Evolutionary conservation across 352 stramenopile genomes (phyloP), one percentile per base, ranked within the genome.

Genomic region (Sclerospora graminicola): DNA sequence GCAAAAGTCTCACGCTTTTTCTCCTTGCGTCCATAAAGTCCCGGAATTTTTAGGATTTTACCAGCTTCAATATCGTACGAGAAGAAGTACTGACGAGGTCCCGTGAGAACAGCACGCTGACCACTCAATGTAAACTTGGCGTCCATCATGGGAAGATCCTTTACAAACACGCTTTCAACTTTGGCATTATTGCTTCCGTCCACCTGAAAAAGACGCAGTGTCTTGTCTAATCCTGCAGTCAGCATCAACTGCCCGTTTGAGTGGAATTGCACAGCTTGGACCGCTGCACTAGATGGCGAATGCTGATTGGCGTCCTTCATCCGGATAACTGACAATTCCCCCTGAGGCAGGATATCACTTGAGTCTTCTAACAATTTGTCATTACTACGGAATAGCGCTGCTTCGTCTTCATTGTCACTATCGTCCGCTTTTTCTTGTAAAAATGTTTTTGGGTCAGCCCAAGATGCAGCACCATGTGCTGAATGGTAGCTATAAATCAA

Each of bases 81-180:
- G 62, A 98, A 98, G 56, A 97, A 98, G 63, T 96, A 98, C 29
- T 89, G 75, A 28, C 95, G 87, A 19, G 94, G 80, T 15, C 96
- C 95, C 3, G 78, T 85, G 5, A 98, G 54, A 14, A 99, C 68
- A 10, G 96, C 83, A 49, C 91, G 70, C 19, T 67, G 76, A 27
- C 87, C 84, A 10, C 63, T 57, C 8, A 73, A 37, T 13, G 84
- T 82, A 54, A 95, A 97, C 62, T 82, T 77, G 13, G 88, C 86
- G 41, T 80, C 71, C 8, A 63, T 48, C 8, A 97, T 94, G 2
- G 91, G 89, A 35, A 97, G 51, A 40, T 97, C 89, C 45, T 89
- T 76, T 27, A 97, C 58, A 32, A 88, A 92, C 11, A 97, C 67
- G 48, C 83, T 90, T 43, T 96, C 78, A 15, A 96, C 68, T 41